Base-by-base conservation (phyloP, 164 flowering plant genomes). In the Umbilicus rupestris region DNA sequence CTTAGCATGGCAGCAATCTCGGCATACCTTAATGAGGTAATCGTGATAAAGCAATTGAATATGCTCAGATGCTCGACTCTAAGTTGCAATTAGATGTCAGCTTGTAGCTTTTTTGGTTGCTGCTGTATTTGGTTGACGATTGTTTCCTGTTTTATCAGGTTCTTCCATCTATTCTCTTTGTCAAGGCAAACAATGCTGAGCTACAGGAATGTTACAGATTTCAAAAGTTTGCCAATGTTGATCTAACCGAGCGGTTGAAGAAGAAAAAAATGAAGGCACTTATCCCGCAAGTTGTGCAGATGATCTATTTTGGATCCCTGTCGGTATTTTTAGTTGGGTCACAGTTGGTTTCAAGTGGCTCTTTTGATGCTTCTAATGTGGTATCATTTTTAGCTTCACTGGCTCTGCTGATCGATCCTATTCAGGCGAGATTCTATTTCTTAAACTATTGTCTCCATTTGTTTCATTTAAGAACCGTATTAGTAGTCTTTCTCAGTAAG, bases 231-330 rank as follows among this genome's bases (percentile, higher is more conserved):
- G 96, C 92, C 66, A 70, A 69, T 68, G 77, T 75, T 67, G 94
- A 90, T 74, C 74, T 84, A 24, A 73, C 69, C 65, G 77, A 69
- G 68, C 75, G 60, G 62, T 73, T 87, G 76, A 72, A 75, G 62
- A 95, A 90, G 84, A 95, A 79, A 81, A 92, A 80, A 78, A 82
- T 92, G 96, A 95, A 92, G 74, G 85, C 86, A 29, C 77, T 92
- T 14, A 81, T 90, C 72, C 99, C 99, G 31, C 96, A 85, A 67
- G 74, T 90, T 55, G 75, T 86, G 47, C 96, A 87, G 69, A 69
- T 76, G 65, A 76, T 85, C 37, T 90, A 82, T 74, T 78, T 86
- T 63, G 96, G 88, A 64, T 69, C 74, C 4, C 66, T 95, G 49
- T 74, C 77, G 65, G 46, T 76, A 37, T 68, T 92, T 62, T 81